These are phyloP conservation scores for Solanum hybrid DNA, from an alignment of 305 asterid genomes.

Conservation along the genomic window DNA sequence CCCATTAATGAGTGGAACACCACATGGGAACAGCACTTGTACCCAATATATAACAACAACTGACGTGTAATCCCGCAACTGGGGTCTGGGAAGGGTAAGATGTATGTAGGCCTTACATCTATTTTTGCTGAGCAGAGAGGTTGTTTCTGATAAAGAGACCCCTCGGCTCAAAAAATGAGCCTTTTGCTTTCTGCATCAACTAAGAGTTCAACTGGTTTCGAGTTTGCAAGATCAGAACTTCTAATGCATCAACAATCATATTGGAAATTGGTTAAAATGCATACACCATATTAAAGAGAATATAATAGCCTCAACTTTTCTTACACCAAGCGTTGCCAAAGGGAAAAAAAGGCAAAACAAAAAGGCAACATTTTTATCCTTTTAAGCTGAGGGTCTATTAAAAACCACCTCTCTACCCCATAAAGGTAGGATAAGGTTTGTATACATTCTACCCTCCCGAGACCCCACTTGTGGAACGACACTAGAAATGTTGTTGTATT, in stretches of 20 bases:
- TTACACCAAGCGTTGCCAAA: not conserved
- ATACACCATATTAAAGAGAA: not conserved
- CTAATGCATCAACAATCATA: not conserved
- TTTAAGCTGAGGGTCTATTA: not conserved
- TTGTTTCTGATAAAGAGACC: not conserved
- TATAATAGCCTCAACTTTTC: not conserved
- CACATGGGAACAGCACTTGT: conserved; percentile 11
- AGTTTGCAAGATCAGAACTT: not conserved
- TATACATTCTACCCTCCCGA: not conserved
- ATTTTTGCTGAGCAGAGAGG: not conserved
- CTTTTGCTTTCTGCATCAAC: not conserved
- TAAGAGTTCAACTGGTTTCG: not conserved
- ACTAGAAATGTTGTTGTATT: not conserved
- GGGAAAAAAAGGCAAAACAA: not conserved
- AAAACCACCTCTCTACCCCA: not conserved
- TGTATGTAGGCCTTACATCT: not conserved
- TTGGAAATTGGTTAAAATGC: not conserved
- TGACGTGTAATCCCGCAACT: not conserved
- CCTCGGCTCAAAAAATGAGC: not conserved
- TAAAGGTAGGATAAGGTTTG: not conserved
- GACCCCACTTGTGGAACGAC: not conserved
- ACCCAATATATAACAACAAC: not conserved
- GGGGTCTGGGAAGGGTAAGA: not conserved
- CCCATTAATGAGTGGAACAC: not conserved
- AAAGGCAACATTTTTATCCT: not conserved